Evolutionary conservation across 345 rosid species (phyloP).

Genomic region (Hirschfeldia incana): DNA sequence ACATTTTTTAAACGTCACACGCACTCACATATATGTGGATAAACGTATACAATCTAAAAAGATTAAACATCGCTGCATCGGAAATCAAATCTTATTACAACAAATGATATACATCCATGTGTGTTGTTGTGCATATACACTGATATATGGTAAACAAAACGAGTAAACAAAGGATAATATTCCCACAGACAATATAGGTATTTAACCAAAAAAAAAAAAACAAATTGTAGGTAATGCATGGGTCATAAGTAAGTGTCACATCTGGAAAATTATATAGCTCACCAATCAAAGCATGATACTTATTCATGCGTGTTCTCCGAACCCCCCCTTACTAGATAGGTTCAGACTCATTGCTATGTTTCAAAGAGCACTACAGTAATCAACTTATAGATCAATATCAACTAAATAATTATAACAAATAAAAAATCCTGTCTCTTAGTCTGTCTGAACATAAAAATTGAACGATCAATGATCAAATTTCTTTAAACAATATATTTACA

Average conservation of each 20-base stretch:
- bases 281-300: constrained; percentile 28
- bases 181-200: neutral
- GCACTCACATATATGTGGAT: neutral
- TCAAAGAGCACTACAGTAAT: constrained; percentile 5
- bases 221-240: constrained; percentile 10
- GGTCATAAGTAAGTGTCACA: constrained; percentile 32
- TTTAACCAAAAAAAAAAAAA: no score
- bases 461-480: neutral
- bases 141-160: constrained; percentile 14
- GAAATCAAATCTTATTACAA: neutral
- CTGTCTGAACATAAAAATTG: neutral
- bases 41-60: neutral
- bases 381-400: neutral
- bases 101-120: constrained; percentile 16
- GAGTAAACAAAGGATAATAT: constrained; percentile 5
- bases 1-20: constrained; percentile 9
- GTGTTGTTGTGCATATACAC: constrained; percentile 11
- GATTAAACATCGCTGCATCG: neutral
- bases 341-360: constrained; percentile 14
- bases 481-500: neutral
- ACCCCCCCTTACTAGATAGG: neutral
- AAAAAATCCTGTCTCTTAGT: neutral
- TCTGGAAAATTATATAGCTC: constrained; percentile 31
- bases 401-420: neutral
- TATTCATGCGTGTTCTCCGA: constrained; percentile 33